These are phyloP conservation scores for Hypomontagnella monticulosa DNA, from an alignment of 495 filamentous ascomycete genomes.

Conservation along the genomic window DNA sequence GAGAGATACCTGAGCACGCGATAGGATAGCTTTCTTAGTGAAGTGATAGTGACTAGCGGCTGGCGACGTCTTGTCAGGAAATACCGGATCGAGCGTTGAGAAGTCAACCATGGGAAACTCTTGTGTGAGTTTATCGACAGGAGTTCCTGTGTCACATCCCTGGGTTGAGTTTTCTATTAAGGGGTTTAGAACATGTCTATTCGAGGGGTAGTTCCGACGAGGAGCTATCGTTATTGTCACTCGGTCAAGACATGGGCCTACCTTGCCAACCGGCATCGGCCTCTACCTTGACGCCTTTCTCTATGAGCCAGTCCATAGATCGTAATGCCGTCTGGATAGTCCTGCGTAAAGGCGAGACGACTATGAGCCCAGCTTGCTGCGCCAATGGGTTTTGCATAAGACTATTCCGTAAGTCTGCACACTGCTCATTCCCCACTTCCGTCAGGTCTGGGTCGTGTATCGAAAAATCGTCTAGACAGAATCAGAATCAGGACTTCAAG, in stretches of 20 bases:
- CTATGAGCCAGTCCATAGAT: constrained; percentile 61
- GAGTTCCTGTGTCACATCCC: constrained; percentile 66
- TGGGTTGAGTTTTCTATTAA: constrained; percentile 63
- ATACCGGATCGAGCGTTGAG: constrained; percentile 61
- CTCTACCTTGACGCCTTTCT: constrained; percentile 60
- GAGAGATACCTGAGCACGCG: constrained; percentile 59
- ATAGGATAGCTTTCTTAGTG: constrained; percentile 56
- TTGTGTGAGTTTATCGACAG: constrained; percentile 49
- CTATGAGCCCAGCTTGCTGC: constrained; percentile 63
- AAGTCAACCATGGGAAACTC: constrained; percentile 66
- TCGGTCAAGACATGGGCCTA: constrained; percentile 15
- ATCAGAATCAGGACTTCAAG: constrained; percentile 33
- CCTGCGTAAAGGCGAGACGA: constrained; percentile 67
- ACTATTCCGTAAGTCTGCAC: constrained; percentile 54
- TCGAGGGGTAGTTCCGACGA: background rate
- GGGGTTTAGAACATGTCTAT: constrained; percentile 17
- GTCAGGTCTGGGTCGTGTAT: constrained; percentile 66
- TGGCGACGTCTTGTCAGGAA: constrained; percentile 63
- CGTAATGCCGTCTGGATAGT: constrained; percentile 66
- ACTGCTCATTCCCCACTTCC: constrained; percentile 63
- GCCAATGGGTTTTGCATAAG: constrained; percentile 57
- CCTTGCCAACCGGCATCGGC: constrained; percentile 65
- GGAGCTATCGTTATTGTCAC: background rate
- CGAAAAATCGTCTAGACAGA: constrained; percentile 56
- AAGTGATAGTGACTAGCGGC: constrained; percentile 55